These are phyloP conservation scores for Hypoxylon rickii DNA, from an alignment of 495 filamentous ascomycete genomes.

Conservation along the genomic window DNA sequence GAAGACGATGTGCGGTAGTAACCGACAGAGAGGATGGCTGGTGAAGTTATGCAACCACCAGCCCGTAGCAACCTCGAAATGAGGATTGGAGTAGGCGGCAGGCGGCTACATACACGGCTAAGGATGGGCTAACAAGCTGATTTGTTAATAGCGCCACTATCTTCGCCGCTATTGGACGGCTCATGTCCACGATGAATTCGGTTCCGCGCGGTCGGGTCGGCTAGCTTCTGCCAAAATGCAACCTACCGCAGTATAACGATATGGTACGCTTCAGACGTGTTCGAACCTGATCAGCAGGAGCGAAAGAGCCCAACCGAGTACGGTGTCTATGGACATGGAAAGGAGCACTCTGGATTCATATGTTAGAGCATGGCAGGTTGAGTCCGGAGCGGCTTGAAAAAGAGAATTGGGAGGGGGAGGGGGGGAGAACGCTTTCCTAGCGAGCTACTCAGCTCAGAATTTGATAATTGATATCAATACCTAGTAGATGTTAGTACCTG, in stretches of 20 bases:
- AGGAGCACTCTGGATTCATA: conserved; percentile 3
- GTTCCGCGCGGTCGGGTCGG: conserved; percentile 45
- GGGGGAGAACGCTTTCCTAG: too few relatives aligned
- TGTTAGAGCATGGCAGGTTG: too few relatives aligned
- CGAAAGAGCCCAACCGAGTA: conserved; percentile 7
- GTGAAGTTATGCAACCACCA: too few relatives aligned
- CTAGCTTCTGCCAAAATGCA: conserved; percentile 23
- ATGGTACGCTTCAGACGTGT: conserved; percentile 16
- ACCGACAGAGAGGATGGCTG: conserved; percentile 5
- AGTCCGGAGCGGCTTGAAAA: too few relatives aligned
- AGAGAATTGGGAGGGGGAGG: too few relatives aligned
- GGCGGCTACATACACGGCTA: conserved; percentile 22
- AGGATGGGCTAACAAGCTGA: conserved; percentile 14
- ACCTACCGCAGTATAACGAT: conserved; percentile 9
- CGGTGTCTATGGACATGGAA: conserved; percentile 4
- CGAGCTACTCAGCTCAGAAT: too few relatives aligned
- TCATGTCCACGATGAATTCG: conserved; percentile 13
- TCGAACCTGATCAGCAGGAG: neutral
- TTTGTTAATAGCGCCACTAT: conserved; percentile 6
- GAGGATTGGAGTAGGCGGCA: too few relatives aligned
- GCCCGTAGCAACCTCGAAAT: too few relatives aligned
- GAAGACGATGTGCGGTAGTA: neutral
- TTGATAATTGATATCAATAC: too few relatives aligned
- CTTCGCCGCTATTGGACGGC: conserved; percentile 17
- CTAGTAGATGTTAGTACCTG: too few relatives aligned